Conservation (phyloP, 1,284 basidiomycete genomes). For the Phylloporus sp. region DNA sequence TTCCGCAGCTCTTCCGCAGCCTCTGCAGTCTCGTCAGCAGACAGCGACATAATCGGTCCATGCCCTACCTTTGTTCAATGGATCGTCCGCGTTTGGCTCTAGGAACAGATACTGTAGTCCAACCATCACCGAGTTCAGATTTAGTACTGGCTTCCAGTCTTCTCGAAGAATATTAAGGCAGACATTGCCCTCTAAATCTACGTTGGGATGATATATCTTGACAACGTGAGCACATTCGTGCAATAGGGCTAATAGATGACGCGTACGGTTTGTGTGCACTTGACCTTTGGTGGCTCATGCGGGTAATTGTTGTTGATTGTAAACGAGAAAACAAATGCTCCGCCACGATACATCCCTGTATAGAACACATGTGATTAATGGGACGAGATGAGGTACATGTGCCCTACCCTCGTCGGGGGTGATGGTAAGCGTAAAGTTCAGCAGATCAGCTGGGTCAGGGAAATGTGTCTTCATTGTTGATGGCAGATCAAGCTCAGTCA, state of each 20-base stretch:
- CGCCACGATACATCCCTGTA: constrained; percentile 97
- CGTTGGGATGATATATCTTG: constrained; percentile 98
- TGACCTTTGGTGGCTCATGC: constrained; percentile 98
- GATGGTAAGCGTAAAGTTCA: constrained; percentile 96
- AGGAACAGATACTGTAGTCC: constrained; percentile 98
- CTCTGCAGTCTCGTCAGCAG: constrained; percentile 60
- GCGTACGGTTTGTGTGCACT: constrained; percentile 91
- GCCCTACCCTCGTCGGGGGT: constrained; percentile 92
- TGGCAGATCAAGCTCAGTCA: constrained; percentile 96
- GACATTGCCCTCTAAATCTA: constrained; percentile 97
- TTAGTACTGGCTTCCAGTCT: constrained; percentile 99
- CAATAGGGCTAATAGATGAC: background rate
- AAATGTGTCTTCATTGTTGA: constrained; percentile 96
- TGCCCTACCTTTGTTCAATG: constrained; percentile 91
- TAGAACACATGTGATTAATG: constrained; percentile 17
- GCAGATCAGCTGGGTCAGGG: constrained; percentile 89
- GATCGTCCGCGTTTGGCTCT: constrained; percentile 98
- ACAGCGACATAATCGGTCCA: constrained; percentile 4
- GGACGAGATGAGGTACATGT: background rate
- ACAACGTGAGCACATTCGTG: constrained; percentile 12
- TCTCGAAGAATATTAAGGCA: constrained; percentile 97
- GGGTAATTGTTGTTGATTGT: constrained; percentile 98
- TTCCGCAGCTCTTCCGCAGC: constrained; percentile 92
- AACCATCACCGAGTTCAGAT: constrained; percentile 96
- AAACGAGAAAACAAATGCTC: constrained; percentile 93